Evolutionary conservation across 768 basidiomycete genomes (phyloP), one percentile per base, ranked within the genome.

Genomic region (Mycena leptocephala): DNA sequence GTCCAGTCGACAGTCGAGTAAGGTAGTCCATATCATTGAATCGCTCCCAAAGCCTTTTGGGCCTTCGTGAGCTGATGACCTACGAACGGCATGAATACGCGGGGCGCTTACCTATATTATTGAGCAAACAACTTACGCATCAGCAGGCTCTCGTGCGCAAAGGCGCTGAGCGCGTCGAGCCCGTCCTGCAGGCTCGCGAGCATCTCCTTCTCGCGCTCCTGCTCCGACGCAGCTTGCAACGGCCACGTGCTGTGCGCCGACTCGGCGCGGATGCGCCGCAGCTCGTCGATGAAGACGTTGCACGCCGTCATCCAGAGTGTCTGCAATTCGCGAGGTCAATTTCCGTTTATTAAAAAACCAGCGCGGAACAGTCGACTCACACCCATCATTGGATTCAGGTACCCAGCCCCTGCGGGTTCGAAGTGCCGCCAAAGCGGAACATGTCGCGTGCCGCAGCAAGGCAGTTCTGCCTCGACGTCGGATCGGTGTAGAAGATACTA

Each of bases 331-430:
- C 26, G 9, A 3, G 14, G 22, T 63, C 37, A 63, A n/a, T 22
- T 55, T 24, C 16, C 20, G 20, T 43, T n/a, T 24, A 5, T 76
- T 39, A 65, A 73, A 61, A 26, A 64, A 55, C 28, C 71, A 64
- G 33, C 68, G 68, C 30, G 18, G 46, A 22, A 26, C 35, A 43
- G 58, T 58, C 26, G 33, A 86, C 89, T 82, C 81, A 91, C 90
- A 22, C 88, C 89, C 86, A 90, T 87, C 30, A 91, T 88, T 18
- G 90, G 88, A 79, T 88, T 90, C 32, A 90, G 81, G 74, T 83
- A 82, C 2, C 86, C 87, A 89, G 71, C 51, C 87, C 86, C 39
- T 83, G 84, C 18, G 87, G 81, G 71, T 86, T 86, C n/a, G n/a
- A n/a, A 28, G 86, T 78, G 53, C 86, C 85, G 10, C 84, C 87